Conservation (phyloP, 345 rosid genomes). For the Arabidopsis thaliana region DNA sequence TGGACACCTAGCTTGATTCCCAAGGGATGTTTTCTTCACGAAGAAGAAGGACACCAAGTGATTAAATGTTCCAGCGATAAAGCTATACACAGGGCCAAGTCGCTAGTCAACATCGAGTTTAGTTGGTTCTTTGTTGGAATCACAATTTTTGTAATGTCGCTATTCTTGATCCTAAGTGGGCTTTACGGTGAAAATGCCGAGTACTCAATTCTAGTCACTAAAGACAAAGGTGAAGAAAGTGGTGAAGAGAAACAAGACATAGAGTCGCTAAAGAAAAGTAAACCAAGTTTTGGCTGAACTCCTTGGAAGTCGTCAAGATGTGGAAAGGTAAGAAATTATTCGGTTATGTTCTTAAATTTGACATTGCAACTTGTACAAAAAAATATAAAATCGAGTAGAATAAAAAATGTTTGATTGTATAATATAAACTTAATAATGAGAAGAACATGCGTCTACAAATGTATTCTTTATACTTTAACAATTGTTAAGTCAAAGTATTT, state of each 20-base stretch:
- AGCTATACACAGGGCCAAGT: constrained; percentile 61
- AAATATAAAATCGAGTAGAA: neutral
- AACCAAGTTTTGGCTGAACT: constrained; percentile 40
- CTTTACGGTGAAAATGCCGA: constrained; percentile 39
- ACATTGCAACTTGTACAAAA: constrained; percentile 4
- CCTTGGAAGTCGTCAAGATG: constrained; percentile 44
- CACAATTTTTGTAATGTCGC: constrained; percentile 43
- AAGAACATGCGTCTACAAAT: too few species aligned
- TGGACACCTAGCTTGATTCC: constrained; percentile 68
- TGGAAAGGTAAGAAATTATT: constrained; percentile 28
- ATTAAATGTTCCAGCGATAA: constrained; percentile 55
- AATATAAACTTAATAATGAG: neutral
- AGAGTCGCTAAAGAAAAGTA: constrained; percentile 47
- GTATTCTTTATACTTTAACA: too few species aligned
- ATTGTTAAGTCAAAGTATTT: too few species aligned
- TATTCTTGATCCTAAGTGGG: constrained; percentile 50
- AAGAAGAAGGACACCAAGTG: constrained; percentile 65
- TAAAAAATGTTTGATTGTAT: neutral
- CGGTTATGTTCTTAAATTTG: constrained; percentile 29
- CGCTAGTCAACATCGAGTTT: constrained; percentile 66
- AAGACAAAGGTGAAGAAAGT: constrained; percentile 42
- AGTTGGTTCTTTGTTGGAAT: constrained; percentile 57
- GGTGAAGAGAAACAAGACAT: constrained; percentile 29
- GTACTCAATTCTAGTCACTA: constrained; percentile 50
- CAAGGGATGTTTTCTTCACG: constrained; percentile 59